Base-by-base conservation (phyloP, 108 stramenopile genomes). In the Cyclostephanos tholiformis region DNA sequence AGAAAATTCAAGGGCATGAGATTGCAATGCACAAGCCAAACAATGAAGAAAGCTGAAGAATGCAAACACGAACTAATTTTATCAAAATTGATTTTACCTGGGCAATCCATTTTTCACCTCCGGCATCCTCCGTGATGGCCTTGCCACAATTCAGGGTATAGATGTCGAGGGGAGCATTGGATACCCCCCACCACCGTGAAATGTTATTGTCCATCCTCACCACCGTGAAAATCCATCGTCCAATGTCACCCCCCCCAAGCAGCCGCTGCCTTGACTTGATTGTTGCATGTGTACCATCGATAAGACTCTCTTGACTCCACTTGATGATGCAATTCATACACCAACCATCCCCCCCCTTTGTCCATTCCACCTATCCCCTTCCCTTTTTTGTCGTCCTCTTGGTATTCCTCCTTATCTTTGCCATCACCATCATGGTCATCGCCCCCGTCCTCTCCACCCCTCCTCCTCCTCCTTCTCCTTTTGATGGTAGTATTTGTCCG, bases 171-270 rank as follows among this genome's bases (percentile, higher is more conserved):
- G 92, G 92, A 16, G 80, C 65, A 62, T 86, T 74, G 5, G 88
- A 91, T 84, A 13, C 89, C 90, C 43, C 90, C 90, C 10, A 90
- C 93, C 2, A 90, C 83, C 16, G 93, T 90, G 75, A 94, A 94
- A n/a, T n/a, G n/a, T n/a, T n/a, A n/a, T n/a, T n/a, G n/a, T n/a
- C n/a, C n/a, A n/a, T n/a, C n/a, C n/a, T n/a, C n/a, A n/a, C n/a
- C n/a, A n/a, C n/a, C n/a, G n/a, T n/a, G n/a, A n/a, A n/a, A n/a
- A n/a, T n/a, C n/a, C n/a, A n/a, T n/a, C n/a, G n/a, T n/a, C n/a
- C n/a, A n/a, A n/a, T n/a, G n/a, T n/a, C n/a, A n/a, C n/a, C n/a
- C n/a, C n/a, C n/a, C n/a, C n/a, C n/a, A n/a, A n/a, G n/a, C n/a
- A n/a, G n/a, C n/a, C n/a, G n/a, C n/a, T n/a, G n/a, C n/a, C n/a